Percentiles rank a stretch among this genome's conserved stretches.
Evolutionary conservation across 2,329 filamentous ascomycete species (phyloP).

Genomic region (Tolypocladium endophyticum): DNA sequence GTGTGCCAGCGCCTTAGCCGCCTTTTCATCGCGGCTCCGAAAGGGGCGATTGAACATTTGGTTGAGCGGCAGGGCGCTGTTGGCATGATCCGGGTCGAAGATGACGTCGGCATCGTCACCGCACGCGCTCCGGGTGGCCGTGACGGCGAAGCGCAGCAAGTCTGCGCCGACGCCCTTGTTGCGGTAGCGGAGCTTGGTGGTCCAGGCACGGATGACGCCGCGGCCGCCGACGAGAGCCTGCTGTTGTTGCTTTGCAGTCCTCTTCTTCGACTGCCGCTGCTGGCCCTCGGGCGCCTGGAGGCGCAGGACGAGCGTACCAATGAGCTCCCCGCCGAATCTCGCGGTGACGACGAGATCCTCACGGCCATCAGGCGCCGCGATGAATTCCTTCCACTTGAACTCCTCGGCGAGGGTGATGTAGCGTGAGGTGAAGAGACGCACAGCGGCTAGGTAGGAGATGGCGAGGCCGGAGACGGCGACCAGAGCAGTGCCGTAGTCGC

Average conservation of each 20-base stretch:
- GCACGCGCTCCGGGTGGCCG: conserved; percentile 50
- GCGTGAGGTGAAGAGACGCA: conserved; percentile 47
- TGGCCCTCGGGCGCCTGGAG: conserved; percentile 27
- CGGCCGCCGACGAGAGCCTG: conserved; percentile 33
- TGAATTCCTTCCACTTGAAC: conserved; percentile 52
- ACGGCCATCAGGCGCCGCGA: conserved; percentile 14
- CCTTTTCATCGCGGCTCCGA: conserved; percentile 42
- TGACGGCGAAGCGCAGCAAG: conserved; percentile 62
- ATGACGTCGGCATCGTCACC: conserved; percentile 51
- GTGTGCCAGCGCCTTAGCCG: conserved; percentile 31
- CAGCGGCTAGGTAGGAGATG: conserved; percentile 50
- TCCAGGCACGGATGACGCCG: conserved; percentile 70
- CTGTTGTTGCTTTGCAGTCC: neutral
- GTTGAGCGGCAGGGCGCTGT: conserved; percentile 50
- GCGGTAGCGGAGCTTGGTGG: conserved; percentile 60
- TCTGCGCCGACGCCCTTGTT: conserved; percentile 59
- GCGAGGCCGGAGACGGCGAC: conserved; percentile 49
- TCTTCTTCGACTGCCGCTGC: neutral
- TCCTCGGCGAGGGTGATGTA: conserved; percentile 56
- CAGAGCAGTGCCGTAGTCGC: conserved; percentile 42
- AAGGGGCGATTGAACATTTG: conserved; percentile 49
- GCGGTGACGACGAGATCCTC: conserved; percentile 50
- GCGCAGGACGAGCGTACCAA: conserved; percentile 59
- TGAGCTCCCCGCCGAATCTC: conserved; percentile 55
- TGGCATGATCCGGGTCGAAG: conserved; percentile 70